Base-by-base conservation (phyloP, 352 stramenopile species). In the Pythium angustatum region DNA sequence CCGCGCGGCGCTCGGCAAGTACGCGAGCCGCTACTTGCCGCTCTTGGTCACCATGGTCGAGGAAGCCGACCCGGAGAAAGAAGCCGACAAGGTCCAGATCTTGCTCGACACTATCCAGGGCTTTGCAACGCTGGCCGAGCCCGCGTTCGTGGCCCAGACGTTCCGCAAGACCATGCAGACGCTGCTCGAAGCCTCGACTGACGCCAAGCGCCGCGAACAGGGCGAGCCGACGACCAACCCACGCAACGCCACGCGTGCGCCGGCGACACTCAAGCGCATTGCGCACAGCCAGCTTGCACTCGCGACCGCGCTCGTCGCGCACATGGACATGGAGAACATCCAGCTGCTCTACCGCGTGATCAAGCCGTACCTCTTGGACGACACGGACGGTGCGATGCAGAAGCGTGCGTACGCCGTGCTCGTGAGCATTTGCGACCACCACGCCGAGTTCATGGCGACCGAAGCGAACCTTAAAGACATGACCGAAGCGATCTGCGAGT, bases 401-500 rank as follows among this genome's bases (percentile, higher is more conserved):
- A 96, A 96, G 77, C 84, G 86, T 30, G 90, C 83, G 58, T 96
- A 96, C 67, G 79, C 83, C 5, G 83, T 93, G 44, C 75, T 96
- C 28, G 87, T 95, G 55, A 81, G 71, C 67, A 93, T 96, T 69
- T 96, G 88, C 55, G 84, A 96, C 73, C 69, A 83, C 54, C 87
- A 96, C 73, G 71, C 85, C 33, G 73, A 75, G 47, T 96, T 96
- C 69, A 79, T 93, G 72, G 76, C 77, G 5, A 74, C 79, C 12
- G 75, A 92, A 49, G 71, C 87, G 41, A 90, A 94, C 58, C 75
- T 98, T 14, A 84, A 91, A 56, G 94, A 98, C 68, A 87, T 98
- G 55, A 97, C 93, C 9, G 83, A 96, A 58, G 83, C 98, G 15
- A 91, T 99, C 64, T 97, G 94, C 38, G 93, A 96, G 62, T 97